These are phyloP conservation scores for Histomonas meleagridis DNA, from an alignment of 208 protist genomes.

Conservation along the genomic window DNA sequence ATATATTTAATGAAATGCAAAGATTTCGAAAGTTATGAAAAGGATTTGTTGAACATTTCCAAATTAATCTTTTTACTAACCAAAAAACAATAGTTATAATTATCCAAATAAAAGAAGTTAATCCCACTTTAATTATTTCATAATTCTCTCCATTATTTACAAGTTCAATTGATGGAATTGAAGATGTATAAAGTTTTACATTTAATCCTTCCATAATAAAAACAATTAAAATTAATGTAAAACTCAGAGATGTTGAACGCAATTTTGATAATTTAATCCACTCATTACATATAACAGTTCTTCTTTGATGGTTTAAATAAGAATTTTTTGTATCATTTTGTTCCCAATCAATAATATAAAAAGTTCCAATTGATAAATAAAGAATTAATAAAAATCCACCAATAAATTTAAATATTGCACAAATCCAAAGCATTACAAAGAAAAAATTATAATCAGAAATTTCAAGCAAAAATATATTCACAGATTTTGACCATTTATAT, in stretches of 20 bases:
- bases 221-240: background rate
- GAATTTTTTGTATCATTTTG: background rate
- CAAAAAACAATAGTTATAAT: background rate
- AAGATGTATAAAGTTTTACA: background rate
- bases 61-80: background rate
- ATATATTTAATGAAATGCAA: background rate
- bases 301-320: background rate
- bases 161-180: background rate
- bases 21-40: background rate
- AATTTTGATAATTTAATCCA: background rate
- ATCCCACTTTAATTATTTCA: background rate
- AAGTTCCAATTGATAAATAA: too few species aligned
- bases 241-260: background rate
- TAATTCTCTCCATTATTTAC: background rate
- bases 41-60: background rate
- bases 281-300: background rate
- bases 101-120: background rate
- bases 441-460: too few species aligned
- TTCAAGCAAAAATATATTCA: too few species aligned
- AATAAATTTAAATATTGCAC: too few species aligned
- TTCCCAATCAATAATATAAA: constrained; percentile 28
- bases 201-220: constrained; percentile 10
- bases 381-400: too few species aligned
- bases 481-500: too few species aligned
- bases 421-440: too few species aligned